These are phyloP conservation scores for Phaeotremella skinneri DNA, from an alignment of 768 basidiomycete genomes.

Conservation along the genomic window DNA sequence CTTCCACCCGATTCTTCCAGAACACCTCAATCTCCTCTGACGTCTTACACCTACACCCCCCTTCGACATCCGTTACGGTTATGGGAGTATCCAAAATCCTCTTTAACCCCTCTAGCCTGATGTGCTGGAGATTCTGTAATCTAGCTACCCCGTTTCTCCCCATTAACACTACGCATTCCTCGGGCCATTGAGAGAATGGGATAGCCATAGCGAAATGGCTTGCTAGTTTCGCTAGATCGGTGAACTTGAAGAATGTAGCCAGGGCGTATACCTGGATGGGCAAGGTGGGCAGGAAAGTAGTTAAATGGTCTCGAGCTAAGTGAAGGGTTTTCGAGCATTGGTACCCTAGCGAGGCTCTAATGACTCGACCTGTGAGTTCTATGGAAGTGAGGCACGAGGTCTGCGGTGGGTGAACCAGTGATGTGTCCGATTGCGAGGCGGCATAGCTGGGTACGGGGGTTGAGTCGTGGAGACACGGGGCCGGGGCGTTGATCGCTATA, in stretches of 20 bases:
- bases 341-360: constrained; percentile 43
- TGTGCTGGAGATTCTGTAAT: constrained; percentile 18
- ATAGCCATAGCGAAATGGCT: constrained; percentile 21
- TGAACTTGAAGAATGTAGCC: constrained; percentile 40
- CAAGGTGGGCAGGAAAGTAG: constrained; percentile 9
- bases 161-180: constrained; percentile 26
- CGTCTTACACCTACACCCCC: constrained; percentile 10
- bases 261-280: constrained; percentile 37
- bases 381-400: constrained; percentile 17
- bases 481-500: background rate
- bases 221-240: constrained; percentile 36
- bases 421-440: background rate
- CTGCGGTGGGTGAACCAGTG: background rate
- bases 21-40: constrained; percentile 5
- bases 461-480: background rate
- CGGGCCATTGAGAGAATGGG: constrained; percentile 21
- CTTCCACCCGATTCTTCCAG: constrained; percentile 20
- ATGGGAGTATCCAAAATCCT: constrained; percentile 23
- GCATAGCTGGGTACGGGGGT: background rate
- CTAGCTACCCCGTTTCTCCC: constrained; percentile 15
- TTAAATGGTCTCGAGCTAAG: constrained; percentile 27
- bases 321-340: constrained; percentile 36
- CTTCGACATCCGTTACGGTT: constrained; percentile 21
- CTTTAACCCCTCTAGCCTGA: constrained; percentile 19
- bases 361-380: constrained; percentile 32